Evolutionary conservation across 208 protist species (phyloP), one percentile per base, ranked within the genome.

Genomic region (Zelonia costaricensis): DNA sequence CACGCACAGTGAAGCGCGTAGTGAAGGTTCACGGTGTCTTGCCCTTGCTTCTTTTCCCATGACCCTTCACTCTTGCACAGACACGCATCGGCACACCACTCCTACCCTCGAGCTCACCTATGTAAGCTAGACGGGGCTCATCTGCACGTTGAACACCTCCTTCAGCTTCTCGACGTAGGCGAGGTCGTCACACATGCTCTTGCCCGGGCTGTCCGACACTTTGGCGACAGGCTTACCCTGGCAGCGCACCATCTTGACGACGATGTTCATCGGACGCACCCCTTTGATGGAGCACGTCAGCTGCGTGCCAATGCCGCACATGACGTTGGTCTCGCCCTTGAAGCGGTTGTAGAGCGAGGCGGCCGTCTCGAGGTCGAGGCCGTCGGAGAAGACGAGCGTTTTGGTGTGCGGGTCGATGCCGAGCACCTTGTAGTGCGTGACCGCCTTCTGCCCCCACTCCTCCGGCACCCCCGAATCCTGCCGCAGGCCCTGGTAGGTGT

Each of bases 241-340:
- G 73, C 86, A 95, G 46, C 82, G 77, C 42, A 90, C 82, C 89
- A 95, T 95, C 71, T 95, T 95, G 27, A 95, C 80, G n/a, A 95
- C 89, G 51, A 93, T 93, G 64, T 93, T 95, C 51, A 95, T 74
- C 43, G 84, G 63, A 18, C 57, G 56, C 15, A 93, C 84, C 20
- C 78, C 78, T 12, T 84, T 73, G 43, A 95, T 91, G 48, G 79
- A 81, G 78, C 89, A 95, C 16, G 86, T 92, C 16, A 95, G 76
- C 58, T 93, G 82, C 15, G 89, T 95, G 20, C 89, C 89, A 20
- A 95, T 86, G 33, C 89, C 89, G 42, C 78, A 95, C 75, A 91
- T 80, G 20, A 95, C 82, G 28, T 83, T 82, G 9, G 75, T 74
- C 13, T 88, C 43, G 1, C 49, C 31, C 61, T 81, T 74, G 73